Base-by-base conservation (phyloP, 495 filamentous ascomycete genomes). In the Aspergillus heteromorphus region DNA sequence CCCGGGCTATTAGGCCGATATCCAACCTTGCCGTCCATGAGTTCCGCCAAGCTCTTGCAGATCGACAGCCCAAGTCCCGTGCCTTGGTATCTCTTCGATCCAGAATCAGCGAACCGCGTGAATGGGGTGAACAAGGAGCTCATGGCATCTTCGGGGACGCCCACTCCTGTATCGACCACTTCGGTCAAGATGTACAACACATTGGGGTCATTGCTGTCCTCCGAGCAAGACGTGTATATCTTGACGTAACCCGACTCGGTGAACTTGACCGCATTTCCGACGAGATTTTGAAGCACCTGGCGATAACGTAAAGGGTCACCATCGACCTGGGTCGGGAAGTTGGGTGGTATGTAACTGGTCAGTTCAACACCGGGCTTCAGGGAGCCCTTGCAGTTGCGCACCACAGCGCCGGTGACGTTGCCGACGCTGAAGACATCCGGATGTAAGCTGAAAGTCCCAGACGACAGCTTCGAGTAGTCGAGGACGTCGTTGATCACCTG, bases 181-280 rank as follows among this genome's bases (percentile, higher is more conserved):
- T 74, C 61, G 4, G 80, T 82, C 17, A 76, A 63, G 13, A 85
- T 65, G 0, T 58, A 64, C 56, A 69, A 85, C 13, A 56, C 58
- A 7, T 62, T 58, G 0, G 65, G 54, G 21, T 76, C 71, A 29
- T 78, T 68, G 19, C 74, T 62, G 17, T 71, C 59, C n/a, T 69
- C 20, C 1, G 79, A 70, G 60, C 88, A 90, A 1, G 73, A 58
- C 6, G 80, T 69, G 5, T 70, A 65, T 3, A 82, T 63, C 16
- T 76, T 80, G 10, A 95, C 82, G 50, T 77, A 79, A 1, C 91
- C 91, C 20, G 81, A 73, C 23, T 83, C 83, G 0, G 91, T 95
- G 59, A 95, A 95, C 58, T 96, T 95, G 68, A 92, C 89, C 51
- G 86, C 88, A 62, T 96, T 96, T 8, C 87, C 86, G n/a, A 95